A percentile compares a stretch with the other conserved stretches of the same genome.
These are phyloP conservation scores for Chlorella sp. DNA, from an alignment of 139 green algal species.

Conservation along the genomic window DNA sequence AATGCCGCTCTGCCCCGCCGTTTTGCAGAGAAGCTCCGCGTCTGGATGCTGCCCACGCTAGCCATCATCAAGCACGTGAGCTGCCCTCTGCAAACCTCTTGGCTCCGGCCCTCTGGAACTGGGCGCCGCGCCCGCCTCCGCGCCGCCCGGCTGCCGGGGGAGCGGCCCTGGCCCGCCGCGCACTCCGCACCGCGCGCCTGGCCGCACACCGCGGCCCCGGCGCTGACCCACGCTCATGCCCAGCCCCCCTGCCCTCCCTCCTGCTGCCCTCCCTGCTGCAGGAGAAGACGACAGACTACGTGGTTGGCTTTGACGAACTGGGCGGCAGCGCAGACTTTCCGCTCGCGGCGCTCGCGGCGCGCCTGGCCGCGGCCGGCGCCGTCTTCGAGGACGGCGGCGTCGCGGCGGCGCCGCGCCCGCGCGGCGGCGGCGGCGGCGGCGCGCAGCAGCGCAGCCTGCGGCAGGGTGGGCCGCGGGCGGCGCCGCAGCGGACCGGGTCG, in stretches of 20 bases:
- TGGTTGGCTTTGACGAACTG: constrained; percentile 79
- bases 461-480: constrained; percentile 25
- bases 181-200: too few relatives aligned
- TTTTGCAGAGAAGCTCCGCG: constrained; percentile 76
- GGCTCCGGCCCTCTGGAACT: too few relatives aligned
- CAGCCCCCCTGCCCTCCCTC: too few relatives aligned
- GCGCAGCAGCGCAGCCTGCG: constrained; percentile 49
- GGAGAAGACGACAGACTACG: constrained; percentile 87
- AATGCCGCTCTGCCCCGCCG: too few relatives aligned
- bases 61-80: constrained; percentile 86
- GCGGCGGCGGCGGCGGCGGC: constrained; percentile 30
- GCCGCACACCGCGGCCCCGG: too few relatives aligned
- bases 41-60: constrained; percentile 96
- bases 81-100: too few relatives aligned
- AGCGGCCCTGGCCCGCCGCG: too few relatives aligned
- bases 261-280: too few relatives aligned
- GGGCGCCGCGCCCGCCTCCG: too few relatives aligned
- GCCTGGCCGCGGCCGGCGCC: constrained; percentile 18
- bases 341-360: constrained; percentile 2
- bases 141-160: too few relatives aligned
- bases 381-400: constrained; percentile 50
- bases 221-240: too few relatives aligned
- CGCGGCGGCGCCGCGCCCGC: constrained; percentile 1
- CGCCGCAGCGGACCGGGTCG: constrained; percentile 51
- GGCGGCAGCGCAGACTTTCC: constrained; percentile 66